Conservation (phyloP, 2,329 filamentous ascomycete species). For the Onygenales sp. region DNA sequence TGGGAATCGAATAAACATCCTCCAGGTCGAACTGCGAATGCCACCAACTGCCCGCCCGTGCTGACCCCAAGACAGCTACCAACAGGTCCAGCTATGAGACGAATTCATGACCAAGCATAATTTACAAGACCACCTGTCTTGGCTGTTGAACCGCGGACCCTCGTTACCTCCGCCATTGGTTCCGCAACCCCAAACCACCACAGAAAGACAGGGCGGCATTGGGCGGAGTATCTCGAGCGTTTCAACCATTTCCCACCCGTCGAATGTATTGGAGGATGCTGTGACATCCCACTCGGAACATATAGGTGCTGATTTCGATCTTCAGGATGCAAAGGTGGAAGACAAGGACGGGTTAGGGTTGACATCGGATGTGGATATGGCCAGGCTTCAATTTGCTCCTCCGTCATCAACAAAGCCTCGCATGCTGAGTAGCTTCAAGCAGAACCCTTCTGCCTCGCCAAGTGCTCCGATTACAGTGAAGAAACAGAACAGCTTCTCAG, state of each 20-base stretch:
- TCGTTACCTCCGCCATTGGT: slow-evolving; percentile 24
- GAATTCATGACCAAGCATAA: slow-evolving; percentile 42
- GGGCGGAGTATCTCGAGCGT: slow-evolving; percentile 6
- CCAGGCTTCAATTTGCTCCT: slow-evolving; percentile 33
- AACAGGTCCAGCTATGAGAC: slow-evolving; percentile 15
- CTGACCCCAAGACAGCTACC: background rate
- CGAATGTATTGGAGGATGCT: slow-evolving; percentile 4
- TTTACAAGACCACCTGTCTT: slow-evolving; percentile 35
- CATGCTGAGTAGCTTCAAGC: slow-evolving; percentile 25
- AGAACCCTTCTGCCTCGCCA: slow-evolving; percentile 12
- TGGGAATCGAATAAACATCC: background rate
- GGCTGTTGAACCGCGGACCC: slow-evolving; percentile 35
- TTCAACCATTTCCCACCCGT: background rate
- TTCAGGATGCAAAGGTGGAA: slow-evolving; percentile 2
- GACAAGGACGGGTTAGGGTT: slow-evolving; percentile 18
- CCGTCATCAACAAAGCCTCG: slow-evolving; percentile 31
- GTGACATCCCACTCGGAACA: slow-evolving; percentile 7
- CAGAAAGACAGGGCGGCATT: slow-evolving; percentile 8
- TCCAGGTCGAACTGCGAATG: background rate
- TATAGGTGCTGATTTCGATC: slow-evolving; percentile 9
- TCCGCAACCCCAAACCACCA: slow-evolving; percentile 18
- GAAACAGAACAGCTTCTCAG: slow-evolving; percentile 1
- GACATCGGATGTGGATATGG: slow-evolving; percentile 28
- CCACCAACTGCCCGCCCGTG: background rate
- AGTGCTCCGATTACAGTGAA: slow-evolving; percentile 14